These are phyloP conservation scores for Pichia deserticola DNA, from an alignment of 805 yeast species.

Conservation along the genomic window DNA sequence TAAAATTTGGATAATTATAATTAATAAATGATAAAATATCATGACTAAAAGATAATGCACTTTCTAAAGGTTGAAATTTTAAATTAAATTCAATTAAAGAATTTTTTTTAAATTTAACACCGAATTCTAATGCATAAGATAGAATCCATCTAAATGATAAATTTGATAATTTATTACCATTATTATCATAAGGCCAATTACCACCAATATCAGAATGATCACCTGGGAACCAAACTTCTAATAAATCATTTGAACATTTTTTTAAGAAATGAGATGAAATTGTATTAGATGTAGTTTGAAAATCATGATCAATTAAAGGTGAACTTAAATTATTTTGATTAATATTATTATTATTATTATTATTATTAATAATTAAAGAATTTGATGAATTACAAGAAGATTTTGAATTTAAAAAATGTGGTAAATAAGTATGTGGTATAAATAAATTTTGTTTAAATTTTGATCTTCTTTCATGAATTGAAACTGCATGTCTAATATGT, in stretches of 20 bases:
- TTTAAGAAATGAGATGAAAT: conserved; percentile 6
- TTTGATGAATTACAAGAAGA: not conserved
- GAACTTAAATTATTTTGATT: not conserved
- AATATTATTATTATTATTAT: too few species aligned
- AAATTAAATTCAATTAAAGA: conserved; percentile 34
- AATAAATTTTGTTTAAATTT: conserved; percentile 55
- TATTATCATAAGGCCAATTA: conserved; percentile 45
- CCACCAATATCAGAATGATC: conserved; percentile 68
- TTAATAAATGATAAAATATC: conserved; percentile 35
- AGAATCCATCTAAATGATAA: conserved; percentile 57
- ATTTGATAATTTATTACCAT: conserved; percentile 40
- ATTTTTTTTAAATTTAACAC: conserved; percentile 38
- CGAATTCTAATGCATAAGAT: conserved; percentile 43
- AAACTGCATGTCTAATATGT: conserved; percentile 60
- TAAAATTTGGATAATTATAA: conserved; percentile 4
- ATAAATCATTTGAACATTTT: conserved; percentile 27
- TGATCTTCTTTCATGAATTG: conserved; percentile 59
- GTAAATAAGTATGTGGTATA: conserved; percentile 34
- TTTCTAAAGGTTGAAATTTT: conserved; percentile 32
- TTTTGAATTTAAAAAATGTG: conserved; percentile 12
- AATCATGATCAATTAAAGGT: not conserved
- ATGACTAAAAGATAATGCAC: conserved; percentile 44
- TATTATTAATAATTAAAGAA: too few species aligned
- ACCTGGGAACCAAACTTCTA: conserved; percentile 64
- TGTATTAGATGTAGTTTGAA: conserved; percentile 17